Conservation (phyloP, 805 yeast genomes). For the Ogataea ganodermae region DNA sequence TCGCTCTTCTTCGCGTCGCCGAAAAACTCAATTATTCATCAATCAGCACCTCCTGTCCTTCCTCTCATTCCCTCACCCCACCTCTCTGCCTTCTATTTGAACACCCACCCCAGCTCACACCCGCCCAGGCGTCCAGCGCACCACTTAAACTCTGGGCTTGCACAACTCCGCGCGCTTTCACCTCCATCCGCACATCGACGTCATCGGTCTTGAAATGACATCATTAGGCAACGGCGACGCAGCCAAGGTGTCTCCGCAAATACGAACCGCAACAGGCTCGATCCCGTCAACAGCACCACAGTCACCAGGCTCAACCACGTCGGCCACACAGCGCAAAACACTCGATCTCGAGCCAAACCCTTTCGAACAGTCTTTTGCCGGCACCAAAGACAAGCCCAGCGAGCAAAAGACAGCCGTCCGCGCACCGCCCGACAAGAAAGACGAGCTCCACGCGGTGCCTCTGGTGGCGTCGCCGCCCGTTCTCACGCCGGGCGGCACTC, state of each 20-base stretch:
- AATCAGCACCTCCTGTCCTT: background rate
- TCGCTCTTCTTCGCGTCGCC: background rate
- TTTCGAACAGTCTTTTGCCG: slow-evolving; percentile 85
- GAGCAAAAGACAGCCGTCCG: slow-evolving; percentile 1
- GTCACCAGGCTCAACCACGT: slow-evolving; percentile 14
- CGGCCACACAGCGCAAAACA: slow-evolving; percentile 20
- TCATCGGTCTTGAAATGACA: slow-evolving; percentile 21
- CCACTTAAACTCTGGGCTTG: no score
- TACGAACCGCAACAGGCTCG: background rate
- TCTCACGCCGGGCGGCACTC: slow-evolving; percentile 54
- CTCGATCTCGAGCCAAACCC: slow-evolving; percentile 82
- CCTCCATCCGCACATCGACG: slow-evolving; percentile 7
- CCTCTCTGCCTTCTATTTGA: background rate
- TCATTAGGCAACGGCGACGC: slow-evolving; percentile 17
- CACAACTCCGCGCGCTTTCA: no score
- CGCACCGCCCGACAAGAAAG: slow-evolving; percentile 24
- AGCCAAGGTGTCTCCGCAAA: slow-evolving; percentile 4
- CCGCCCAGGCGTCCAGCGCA: no score
- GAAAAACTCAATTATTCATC: background rate
- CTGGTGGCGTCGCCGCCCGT: slow-evolving; percentile 43
- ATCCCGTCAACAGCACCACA: slow-evolving; percentile 7
- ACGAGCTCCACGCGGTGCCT: slow-evolving; percentile 33
- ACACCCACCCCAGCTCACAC: no score
- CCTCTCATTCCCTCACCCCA: background rate
- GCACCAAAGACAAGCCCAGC: slow-evolving; percentile 17